Evolutionary conservation across 140 eudicot species (phyloP), one percentile per base, ranked within the genome.

Genomic region (Flaveria floridana): DNA sequence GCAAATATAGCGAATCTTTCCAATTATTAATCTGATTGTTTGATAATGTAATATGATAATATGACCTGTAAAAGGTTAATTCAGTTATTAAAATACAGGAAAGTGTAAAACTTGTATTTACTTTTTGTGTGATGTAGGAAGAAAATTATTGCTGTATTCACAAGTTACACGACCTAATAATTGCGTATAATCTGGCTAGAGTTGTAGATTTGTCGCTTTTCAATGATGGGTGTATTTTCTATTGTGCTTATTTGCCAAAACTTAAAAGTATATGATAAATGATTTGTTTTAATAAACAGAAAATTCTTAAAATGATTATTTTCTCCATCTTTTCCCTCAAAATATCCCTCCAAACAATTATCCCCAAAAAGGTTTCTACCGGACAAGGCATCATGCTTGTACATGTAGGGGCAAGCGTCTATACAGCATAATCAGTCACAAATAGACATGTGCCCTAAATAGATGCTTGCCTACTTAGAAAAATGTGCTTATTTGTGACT

Each of bases 21-120:
- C 70, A 65, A 65, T 65, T 34, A 65, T 65, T 37, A 37, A 34
- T 34, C 26, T 34, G n/a, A 65, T n/a, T 65, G 7, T 34, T 65
- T 37, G 2, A 28, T 28, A 30, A 34, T 65, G 16, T 37, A 6
- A 13, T 37, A 2, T 65, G 26, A 65, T 65, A 34, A 26, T 37
- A 8, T 65, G 69, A 28, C 47, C 23, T 65, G 50, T 65, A 37
- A 65, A 37, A 37, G 70, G 51, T 65, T 65, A 34, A 63, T 2
- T 3, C 1, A 37, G 51, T 65, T 64, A 15, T 2, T 65, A 34
- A 65, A 23, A 18, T 55, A 44, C 13, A 44, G 50, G 12, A 44
- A 44, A 44, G 12, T 0, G 7, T 44, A 11, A 53, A 61, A 26
- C 6, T 12, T 23, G 20, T 13, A 12, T 25, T 47, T 13, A 12